Base-by-base conservation (phyloP, 2,329 filamentous ascomycete genomes). In the Xylariales sp. region DNA sequence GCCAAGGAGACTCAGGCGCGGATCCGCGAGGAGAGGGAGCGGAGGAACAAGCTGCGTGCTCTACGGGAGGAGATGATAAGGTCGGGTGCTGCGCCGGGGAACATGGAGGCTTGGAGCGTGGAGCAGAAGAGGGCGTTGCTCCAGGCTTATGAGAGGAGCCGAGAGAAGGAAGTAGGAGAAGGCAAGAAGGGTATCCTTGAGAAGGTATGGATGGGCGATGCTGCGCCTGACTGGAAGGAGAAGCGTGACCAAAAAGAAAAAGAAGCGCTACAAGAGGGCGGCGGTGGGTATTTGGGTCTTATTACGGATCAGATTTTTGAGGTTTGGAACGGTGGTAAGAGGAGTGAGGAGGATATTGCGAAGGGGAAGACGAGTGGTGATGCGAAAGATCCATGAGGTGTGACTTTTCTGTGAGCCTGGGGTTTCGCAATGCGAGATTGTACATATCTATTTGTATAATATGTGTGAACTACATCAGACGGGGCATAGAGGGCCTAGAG, bases 151-250 rank as follows among this genome's bases (percentile, higher is more conserved):
- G 54, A 59, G 43, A 65, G 23, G 56, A 48, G 48, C 45, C 18
- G 54, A 52, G 50, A 46, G 64, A 58, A 52, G 68, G n/a, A 62
- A 65, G 60, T 36, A 55, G 12, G 57, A 67, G 58, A 23, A 23
- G 45, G 54, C 4, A 62, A 73, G 46, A 74, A 69, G 66, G 74
- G 79, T 0, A 14, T 81, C 4, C 46, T 87, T 62, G 79, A 84
- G 69, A 81, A 81, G 70, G 76, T 89, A 16, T 90, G 87, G 88
- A 86, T 88, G 83, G 88, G 87, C 41, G 82, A 81, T 45, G 86
- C 88, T 75, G 77, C 78, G n/a, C 81, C 83, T 52, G 82, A 85
- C 70, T 89, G 87, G 87, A 81, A 82, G 75, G 78, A 83, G 78
- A 83, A 84, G 81, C 80, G 86, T 68, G 79, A 82, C 3, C 81